Base-by-base conservation (phyloP, 169 alveolate genomes). In the Plasmodium berghei region DNA sequence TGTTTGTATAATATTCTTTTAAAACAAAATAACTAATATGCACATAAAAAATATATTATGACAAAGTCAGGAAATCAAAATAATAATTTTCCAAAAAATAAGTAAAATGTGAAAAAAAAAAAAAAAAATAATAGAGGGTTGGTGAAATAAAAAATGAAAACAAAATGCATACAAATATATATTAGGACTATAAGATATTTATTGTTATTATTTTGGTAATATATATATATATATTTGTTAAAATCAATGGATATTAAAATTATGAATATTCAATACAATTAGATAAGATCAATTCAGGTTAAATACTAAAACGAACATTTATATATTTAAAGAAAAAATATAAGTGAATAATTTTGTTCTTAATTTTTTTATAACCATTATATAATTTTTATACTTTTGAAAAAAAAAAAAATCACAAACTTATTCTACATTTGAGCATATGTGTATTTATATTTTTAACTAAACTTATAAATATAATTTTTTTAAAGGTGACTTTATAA, bases 141-240 rank as follows among this genome's bases (percentile, higher is more conserved):
- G n/a, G 54, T 48, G 12, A 69, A 56, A 59, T 52, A 28, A 69
- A 48, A 48, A 67, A 67, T 3, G 0, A 66, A 69, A 69, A 46
- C n/a, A 18, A 40, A 67, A 20, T 5, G 20, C n/a, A 18, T 8
- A 28, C 40, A 69, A 10, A 34, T 14, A 63, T 28, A 5, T 16
- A 20, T n/a, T 20, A 24, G 26, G 48, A 3, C 18, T 9, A 34
- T 42, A 26, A 12, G 12, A 26, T 67, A 26, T 52, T 22, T 52
- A 67, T 40, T 67, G 12, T 12, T 24, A 22, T 67, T 22, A 3
- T 40, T 67, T 67, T 67, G 24, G 34, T 67, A 67, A 14, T 12
- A 18, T 67, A 1, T 10, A 14, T 12, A 18, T 67, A 1, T 10
- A 16, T 12, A 12, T 14, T 52, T 4, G 59, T 34, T 34, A 34